phyloP scores from a whole-genome alignment of 2,329 filamentous ascomycete species.

The Beauveria caledonica region DNA sequence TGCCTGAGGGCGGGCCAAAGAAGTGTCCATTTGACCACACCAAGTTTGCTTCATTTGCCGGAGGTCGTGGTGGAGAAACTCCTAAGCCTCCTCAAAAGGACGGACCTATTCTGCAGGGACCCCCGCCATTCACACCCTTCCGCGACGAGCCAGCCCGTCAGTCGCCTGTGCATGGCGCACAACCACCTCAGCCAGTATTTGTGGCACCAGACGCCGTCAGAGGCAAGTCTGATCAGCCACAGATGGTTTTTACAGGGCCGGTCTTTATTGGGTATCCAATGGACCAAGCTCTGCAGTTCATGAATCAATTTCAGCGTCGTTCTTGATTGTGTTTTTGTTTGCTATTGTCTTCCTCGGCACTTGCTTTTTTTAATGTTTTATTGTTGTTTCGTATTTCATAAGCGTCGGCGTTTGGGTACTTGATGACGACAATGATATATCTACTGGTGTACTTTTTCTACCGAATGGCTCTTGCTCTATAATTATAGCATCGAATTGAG shows the following conservation, averaged over 20 bases:
- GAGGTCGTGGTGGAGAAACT: constrained; percentile 11
- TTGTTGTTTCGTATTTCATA: constrained; percentile 14
- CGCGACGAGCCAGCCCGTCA: constrained; percentile 11
- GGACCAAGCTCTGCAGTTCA: constrained; percentile 69
- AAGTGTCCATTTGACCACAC: constrained; percentile 54
- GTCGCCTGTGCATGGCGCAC: constrained; percentile 14
- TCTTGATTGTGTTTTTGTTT: constrained; percentile 4
- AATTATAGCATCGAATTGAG: neutral
- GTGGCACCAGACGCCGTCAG: constrained; percentile 36
- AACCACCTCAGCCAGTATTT: constrained; percentile 39
- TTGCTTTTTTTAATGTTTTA: constrained; percentile 10
- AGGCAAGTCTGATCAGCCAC: constrained; percentile 35
- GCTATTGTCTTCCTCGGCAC: constrained; percentile 11
- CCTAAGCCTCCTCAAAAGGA: constrained; percentile 14
- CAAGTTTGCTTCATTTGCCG: constrained; percentile 32
- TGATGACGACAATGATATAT: constrained; percentile 3
- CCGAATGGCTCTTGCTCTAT: neutral
- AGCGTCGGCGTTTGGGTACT: constrained; percentile 24
- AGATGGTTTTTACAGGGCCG: constrained; percentile 84
- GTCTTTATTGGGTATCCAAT: constrained; percentile 89
- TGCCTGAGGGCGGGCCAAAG: constrained; percentile 22
- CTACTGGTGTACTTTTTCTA: neutral
- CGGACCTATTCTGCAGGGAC: constrained; percentile 11
- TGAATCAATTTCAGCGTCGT: constrained; percentile 48
- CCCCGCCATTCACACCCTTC: constrained; percentile 18